Conservation (phyloP, 2,329 filamentous ascomycete genomes). For the Fusarium sp. region DNA sequence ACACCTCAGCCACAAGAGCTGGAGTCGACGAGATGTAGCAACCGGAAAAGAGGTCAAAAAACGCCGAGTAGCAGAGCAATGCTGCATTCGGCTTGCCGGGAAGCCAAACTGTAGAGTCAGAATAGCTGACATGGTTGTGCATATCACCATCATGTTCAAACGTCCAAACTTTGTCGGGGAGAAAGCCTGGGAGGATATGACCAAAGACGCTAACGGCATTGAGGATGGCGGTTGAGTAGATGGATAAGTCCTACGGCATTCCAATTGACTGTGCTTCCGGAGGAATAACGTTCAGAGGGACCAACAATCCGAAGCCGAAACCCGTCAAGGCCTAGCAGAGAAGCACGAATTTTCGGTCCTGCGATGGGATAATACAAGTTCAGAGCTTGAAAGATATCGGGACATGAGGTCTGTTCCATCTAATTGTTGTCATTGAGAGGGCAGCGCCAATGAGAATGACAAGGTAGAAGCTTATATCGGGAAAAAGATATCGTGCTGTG, state of each 20-base stretch:
- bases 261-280: not conserved
- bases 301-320: not conserved
- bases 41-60: not conserved
- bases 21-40: not conserved
- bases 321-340: not conserved
- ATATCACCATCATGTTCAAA: not conserved
- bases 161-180: not conserved
- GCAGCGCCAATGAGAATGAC: too few relatives aligned
- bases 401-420: fast-evolving
- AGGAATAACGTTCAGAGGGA: not conserved
- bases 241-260: not conserved
- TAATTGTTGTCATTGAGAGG: too few relatives aligned
- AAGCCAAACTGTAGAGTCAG: not conserved
- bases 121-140: not conserved
- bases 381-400: not conserved
- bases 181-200: not conserved
- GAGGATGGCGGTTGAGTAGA: not conserved
- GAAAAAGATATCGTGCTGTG: too few relatives aligned
- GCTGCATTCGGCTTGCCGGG: not conserved
- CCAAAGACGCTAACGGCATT: not conserved
- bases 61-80: not conserved
- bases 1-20: not conserved
- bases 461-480: too few relatives aligned
- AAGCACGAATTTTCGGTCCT: not conserved
- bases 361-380: not conserved